These are phyloP conservation scores for Candida sanyiensis DNA, from an alignment of 805 yeast genomes.

Conservation along the genomic window DNA sequence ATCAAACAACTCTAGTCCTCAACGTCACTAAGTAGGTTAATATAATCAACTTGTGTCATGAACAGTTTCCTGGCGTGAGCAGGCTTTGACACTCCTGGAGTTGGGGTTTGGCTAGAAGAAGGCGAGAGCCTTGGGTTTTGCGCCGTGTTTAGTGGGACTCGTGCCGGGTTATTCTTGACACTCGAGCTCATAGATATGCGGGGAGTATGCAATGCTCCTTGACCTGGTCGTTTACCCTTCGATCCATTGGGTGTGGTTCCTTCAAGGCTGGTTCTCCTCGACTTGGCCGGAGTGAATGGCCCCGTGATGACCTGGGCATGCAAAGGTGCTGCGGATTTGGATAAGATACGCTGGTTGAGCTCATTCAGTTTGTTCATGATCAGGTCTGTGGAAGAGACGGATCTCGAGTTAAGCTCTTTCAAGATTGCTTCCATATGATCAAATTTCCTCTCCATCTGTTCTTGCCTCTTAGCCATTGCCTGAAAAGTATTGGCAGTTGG, in stretches of 20 bases:
- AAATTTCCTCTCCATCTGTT: neutral
- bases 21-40: neutral
- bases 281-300: neutral
- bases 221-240: too few relatives aligned
- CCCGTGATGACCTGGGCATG: neutral
- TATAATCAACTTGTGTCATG: neutral
- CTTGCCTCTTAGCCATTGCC: too few relatives aligned
- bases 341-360: too few relatives aligned
- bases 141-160: neutral
- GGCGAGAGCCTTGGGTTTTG: neutral
- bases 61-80: neutral
- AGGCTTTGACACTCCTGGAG: neutral
- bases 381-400: neutral
- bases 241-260: too few relatives aligned
- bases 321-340: too few relatives aligned
- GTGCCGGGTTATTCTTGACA: neutral
- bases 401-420: neutral
- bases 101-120: too few relatives aligned
- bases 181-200: too few relatives aligned
- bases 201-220: too few relatives aligned
- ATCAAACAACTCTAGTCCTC: neutral
- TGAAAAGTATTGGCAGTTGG: too few relatives aligned
- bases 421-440: neutral
- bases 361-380: neutral
- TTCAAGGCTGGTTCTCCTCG: constrained; percentile 2